Percentiles rank a stretch among this genome's conserved stretches.
These are phyloP conservation scores for Cladosporium halotolerans DNA, from an alignment of 2,329 filamentous ascomycete species.

Conservation along the genomic window DNA sequence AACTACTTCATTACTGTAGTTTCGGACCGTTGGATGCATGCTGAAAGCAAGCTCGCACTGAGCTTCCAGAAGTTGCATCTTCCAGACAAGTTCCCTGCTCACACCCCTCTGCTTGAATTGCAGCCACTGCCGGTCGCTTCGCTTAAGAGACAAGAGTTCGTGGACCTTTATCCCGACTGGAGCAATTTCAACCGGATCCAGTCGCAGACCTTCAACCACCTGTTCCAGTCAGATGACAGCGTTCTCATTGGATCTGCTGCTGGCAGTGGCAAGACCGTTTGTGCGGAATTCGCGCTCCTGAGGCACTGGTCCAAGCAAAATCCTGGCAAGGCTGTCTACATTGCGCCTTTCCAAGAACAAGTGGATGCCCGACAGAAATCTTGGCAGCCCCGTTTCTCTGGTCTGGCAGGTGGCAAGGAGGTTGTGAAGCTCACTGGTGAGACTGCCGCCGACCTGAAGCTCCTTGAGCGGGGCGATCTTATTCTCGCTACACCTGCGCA, in stretches of 20 bases:
- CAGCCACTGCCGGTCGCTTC: constrained; percentile 86
- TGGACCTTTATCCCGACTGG: constrained; percentile 75
- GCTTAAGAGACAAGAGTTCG: constrained; percentile 77
- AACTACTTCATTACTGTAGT: constrained; percentile 97
- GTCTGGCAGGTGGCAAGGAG: constrained; percentile 73
- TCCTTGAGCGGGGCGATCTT: constrained; percentile 80
- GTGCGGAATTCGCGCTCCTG: constrained; percentile 87
- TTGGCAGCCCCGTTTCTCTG: constrained; percentile 72
- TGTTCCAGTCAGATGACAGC: constrained; percentile 87
- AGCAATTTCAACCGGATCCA: constrained; percentile 94
- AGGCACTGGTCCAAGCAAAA: constrained; percentile 74
- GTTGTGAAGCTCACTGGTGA: constrained; percentile 93
- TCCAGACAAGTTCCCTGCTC: constrained; percentile 90
- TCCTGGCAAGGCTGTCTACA: constrained; percentile 77
- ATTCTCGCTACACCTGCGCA: constrained; percentile 88
- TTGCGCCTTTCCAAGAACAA: constrained; percentile 90
- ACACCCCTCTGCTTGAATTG: constrained; percentile 85
- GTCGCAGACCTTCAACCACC: constrained; percentile 90
- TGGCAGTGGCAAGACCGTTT: constrained; percentile 93
- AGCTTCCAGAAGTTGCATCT: constrained; percentile 93
- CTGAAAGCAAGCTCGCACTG: constrained; percentile 85
- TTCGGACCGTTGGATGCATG: constrained; percentile 97
- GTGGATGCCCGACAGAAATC: constrained; percentile 75
- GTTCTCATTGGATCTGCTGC: constrained; percentile 90
- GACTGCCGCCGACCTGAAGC: constrained; percentile 80